These are phyloP conservation scores for Thuja plicata DNA, from an alignment of 83 land plant species.

Conservation along the genomic window DNA sequence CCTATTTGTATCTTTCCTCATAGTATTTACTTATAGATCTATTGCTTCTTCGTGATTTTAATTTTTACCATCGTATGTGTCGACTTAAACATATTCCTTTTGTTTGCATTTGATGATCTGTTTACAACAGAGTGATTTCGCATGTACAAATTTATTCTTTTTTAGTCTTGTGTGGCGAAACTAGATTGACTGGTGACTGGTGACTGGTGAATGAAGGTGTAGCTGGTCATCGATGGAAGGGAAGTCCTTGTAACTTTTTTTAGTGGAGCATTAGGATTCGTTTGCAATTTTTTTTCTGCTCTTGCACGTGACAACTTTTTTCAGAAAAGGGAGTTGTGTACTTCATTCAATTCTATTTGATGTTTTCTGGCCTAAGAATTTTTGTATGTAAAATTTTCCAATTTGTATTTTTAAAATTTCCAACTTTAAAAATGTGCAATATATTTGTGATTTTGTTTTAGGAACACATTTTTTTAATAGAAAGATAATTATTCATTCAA, in stretches of 20 bases:
- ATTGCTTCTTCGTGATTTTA: background rate
- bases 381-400: too few species aligned
- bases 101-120: background rate
- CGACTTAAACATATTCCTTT: background rate
- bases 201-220: background rate
- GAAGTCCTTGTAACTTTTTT: background rate
- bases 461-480: too few species aligned
- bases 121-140: background rate
- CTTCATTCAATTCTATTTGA: background rate
- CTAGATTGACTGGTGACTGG: background rate
- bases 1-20: too few species aligned
- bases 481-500: too few species aligned
- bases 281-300: background rate
- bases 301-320: too few species aligned
- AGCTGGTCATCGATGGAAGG: background rate
- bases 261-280: background rate
- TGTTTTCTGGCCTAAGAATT: too few species aligned
- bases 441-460: too few species aligned
- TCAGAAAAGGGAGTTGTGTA: too few species aligned
- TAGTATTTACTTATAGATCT: background rate
- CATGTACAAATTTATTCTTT: background rate
- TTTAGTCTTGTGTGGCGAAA: background rate
- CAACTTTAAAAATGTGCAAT: too few species aligned
- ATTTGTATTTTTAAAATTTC: too few species aligned
- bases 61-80: background rate